Percentiles rank a stretch among this genome's conserved stretches.
Conservation (phyloP, 306 rosid species). For the Citrullus mucosospermus region DNA sequence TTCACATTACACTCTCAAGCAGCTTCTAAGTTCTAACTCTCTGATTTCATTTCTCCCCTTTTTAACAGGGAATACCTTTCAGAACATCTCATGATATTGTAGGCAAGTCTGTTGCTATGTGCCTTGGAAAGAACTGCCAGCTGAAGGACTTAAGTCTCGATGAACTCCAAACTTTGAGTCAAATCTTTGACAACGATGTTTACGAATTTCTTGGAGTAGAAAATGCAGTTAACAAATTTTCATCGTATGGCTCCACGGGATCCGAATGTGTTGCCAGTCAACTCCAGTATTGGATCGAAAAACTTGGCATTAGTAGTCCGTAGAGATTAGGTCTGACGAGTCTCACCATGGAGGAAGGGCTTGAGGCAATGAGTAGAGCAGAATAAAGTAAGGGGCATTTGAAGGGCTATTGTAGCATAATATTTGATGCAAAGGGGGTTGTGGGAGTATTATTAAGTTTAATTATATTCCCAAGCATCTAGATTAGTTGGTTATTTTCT, state of each 20-base stretch:
- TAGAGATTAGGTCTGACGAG: not conserved
- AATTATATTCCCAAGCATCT: not conserved
- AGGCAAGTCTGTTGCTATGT: constrained; percentile 71
- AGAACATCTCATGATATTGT: constrained; percentile 92
- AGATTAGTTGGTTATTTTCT: not conserved
- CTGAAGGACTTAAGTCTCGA: constrained; percentile 57
- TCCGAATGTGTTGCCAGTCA: constrained; percentile 74
- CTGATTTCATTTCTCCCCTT: not conserved
- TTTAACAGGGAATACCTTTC: constrained; percentile 70
- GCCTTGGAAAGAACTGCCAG: constrained; percentile 53
- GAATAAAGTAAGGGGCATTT: not conserved
- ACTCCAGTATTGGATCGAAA: constrained; percentile 47
- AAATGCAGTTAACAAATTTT: constrained; percentile 60
- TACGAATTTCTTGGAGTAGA: constrained; percentile 81
- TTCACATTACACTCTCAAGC: not conserved
- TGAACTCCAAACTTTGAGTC: constrained; percentile 47
- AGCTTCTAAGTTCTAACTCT: not conserved
- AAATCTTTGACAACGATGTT: constrained; percentile 54
- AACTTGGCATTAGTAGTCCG: constrained; percentile 33
- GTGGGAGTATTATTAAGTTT: not conserved
- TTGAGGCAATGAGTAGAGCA: not conserved
- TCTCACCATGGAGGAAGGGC: not conserved
- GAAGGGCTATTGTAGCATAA: not conserved
- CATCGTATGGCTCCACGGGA: constrained; percentile 88
- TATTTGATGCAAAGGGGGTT: not conserved